Percentiles rank a stretch among this genome's conserved stretches.
These are phyloP conservation scores for Gonium pectorale DNA, from an alignment of 139 green algal species.

Conservation along the genomic window DNA sequence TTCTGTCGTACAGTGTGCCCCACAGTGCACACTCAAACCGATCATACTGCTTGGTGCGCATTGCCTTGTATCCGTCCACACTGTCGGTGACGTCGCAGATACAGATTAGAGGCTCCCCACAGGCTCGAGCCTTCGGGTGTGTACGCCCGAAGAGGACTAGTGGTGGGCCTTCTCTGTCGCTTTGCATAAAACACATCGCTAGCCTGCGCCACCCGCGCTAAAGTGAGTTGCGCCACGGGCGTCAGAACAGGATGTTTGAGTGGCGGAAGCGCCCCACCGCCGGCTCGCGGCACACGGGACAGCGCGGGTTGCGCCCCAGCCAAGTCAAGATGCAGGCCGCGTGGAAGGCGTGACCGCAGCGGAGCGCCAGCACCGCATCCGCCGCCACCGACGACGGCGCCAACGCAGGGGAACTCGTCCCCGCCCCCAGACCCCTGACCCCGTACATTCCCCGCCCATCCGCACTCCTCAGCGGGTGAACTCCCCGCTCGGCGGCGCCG, in stretches of 20 bases:
- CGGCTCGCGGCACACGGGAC: conserved; percentile 28
- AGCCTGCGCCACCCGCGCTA: too few relatives aligned
- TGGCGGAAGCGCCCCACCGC: conserved; percentile 9
- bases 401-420: too few relatives aligned
- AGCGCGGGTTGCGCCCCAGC: not conserved
- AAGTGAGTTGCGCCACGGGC: not conserved
- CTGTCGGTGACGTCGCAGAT: not conserved
- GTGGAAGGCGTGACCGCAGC: conserved; percentile 27
- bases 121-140: not conserved
- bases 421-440: too few relatives aligned
- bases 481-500: too few relatives aligned
- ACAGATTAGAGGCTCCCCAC: not conserved
- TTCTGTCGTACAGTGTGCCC: too few relatives aligned
- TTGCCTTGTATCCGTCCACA: not conserved
- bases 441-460: too few relatives aligned
- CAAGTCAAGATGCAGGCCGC: not conserved
- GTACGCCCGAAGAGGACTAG: not conserved
- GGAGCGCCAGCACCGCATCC: not conserved
- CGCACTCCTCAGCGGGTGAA: too few relatives aligned
- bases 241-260: conserved; percentile 28
- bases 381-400: too few relatives aligned
- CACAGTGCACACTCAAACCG: too few relatives aligned
- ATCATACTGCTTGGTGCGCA: too few relatives aligned
- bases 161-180: not conserved
- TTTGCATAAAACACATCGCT: not conserved